Percentiles rank a stretch among this genome's conserved stretches.
Evolutionary conservation across 2,329 filamentous ascomycete species (phyloP).

Genomic region (Sarocladiaceae sp.): DNA sequence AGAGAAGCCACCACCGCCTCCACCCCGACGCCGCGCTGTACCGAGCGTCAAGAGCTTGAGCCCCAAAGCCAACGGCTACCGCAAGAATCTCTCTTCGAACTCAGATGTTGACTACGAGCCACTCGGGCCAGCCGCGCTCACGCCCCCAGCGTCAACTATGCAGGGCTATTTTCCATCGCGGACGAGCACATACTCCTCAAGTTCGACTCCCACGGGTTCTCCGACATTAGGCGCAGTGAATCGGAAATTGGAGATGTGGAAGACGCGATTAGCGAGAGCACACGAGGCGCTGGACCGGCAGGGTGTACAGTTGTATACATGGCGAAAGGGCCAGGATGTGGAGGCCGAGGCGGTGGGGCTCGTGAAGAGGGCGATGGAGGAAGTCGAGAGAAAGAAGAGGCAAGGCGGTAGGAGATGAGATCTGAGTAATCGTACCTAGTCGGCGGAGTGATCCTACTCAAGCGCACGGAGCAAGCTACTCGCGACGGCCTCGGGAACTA

Average conservation of each 20-base stretch:
- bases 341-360: constrained; percentile 58
- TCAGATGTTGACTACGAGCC: constrained; percentile 37
- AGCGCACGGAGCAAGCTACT: too few relatives aligned
- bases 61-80: constrained; percentile 23
- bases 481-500: too few relatives aligned
- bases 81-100: constrained; percentile 27
- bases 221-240: constrained; percentile 36
- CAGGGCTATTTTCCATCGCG: constrained; percentile 15
- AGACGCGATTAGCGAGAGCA: constrained; percentile 58
- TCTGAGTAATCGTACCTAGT: not conserved
- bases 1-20: constrained; percentile 35
- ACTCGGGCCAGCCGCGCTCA: constrained; percentile 29
- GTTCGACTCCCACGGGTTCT: constrained; percentile 27
- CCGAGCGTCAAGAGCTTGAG: constrained; percentile 26
- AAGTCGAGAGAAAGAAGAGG: constrained; percentile 27
- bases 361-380: constrained; percentile 47
- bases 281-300: constrained; percentile 55
- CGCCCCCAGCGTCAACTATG: constrained; percentile 20
- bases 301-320: constrained; percentile 64
- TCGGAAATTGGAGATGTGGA: constrained; percentile 70
- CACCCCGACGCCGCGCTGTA: constrained; percentile 39
- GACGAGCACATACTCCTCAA: constrained; percentile 24
- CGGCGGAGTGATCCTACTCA: too few relatives aligned
- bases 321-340: constrained; percentile 67
- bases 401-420: not conserved